Evolutionary conservation across 108 stramenopile species (phyloP).

Genomic region (Nitzschia sp.): DNA sequence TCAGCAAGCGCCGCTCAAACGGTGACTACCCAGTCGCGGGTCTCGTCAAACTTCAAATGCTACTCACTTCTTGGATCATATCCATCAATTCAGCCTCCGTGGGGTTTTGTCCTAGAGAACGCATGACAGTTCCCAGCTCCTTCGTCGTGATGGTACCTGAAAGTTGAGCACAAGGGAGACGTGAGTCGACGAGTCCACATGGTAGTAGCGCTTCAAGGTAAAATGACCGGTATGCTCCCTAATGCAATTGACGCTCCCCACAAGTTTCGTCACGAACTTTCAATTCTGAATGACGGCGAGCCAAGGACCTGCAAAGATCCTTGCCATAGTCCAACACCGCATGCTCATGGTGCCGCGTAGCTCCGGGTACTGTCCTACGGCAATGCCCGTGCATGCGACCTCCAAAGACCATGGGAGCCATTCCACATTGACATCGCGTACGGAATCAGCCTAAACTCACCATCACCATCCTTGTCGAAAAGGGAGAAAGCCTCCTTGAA

Average conservation of each 20-base stretch:
- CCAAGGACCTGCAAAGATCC: too few species aligned
- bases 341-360: not conserved
- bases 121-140: constrained; percentile 99
- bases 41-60: too few species aligned
- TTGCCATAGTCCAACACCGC: too few species aligned
- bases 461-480: constrained; percentile 99
- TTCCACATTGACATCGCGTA: not conserved
- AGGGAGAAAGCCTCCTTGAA: constrained; percentile 99
- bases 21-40: too few species aligned
- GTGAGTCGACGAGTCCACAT: constrained; percentile 1
- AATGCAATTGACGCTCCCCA: too few species aligned
- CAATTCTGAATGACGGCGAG: too few species aligned
- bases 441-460: constrained; percentile 60
- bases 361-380: not conserved
- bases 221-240: too few species aligned
- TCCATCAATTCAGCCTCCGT: constrained; percentile 99
- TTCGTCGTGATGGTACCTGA: constrained; percentile 99
- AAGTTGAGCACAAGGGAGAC: not conserved
- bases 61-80: constrained; percentile 99
- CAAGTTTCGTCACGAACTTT: too few species aligned
- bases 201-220: too few species aligned
- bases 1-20: not conserved
- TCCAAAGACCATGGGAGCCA: too few species aligned
- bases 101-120: constrained; percentile 99
- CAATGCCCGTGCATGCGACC: too few species aligned